Evolutionary conservation across 805 yeast species (phyloP).

Genomic region (Candida argentea): DNA sequence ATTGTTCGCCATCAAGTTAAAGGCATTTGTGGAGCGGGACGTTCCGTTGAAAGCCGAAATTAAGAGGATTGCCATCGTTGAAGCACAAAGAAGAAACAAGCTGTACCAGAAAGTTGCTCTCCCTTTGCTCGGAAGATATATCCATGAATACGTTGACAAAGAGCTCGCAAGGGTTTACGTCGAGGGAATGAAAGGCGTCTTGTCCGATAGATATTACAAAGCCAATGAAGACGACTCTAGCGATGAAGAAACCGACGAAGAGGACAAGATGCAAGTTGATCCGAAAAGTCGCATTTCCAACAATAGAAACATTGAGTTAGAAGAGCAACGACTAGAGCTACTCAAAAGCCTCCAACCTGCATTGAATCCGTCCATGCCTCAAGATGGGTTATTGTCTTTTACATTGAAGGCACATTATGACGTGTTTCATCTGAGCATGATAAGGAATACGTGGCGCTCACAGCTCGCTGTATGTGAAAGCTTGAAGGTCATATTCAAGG

Average conservation of each 20-base stretch:
- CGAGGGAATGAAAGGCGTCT: slow-evolving; percentile 20
- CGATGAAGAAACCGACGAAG: slow-evolving; percentile 22
- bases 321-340: slow-evolving; percentile 34
- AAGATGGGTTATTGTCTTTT: slow-evolving; percentile 14
- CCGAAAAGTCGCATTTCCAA: slow-evolving; percentile 20
- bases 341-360: slow-evolving; percentile 26
- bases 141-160: slow-evolving; percentile 25
- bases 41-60: slow-evolving; percentile 25
- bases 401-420: slow-evolving; percentile 14
- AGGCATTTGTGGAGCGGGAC: slow-evolving; percentile 16
- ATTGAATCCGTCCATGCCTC: slow-evolving; percentile 10
- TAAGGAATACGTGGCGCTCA: slow-evolving; percentile 52
- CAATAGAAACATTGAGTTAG: slow-evolving; percentile 34
- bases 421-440: slow-evolving; percentile 15
- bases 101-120: slow-evolving; percentile 52
- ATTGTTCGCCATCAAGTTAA: slow-evolving; percentile 39
- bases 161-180: slow-evolving; percentile 30
- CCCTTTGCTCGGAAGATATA: slow-evolving; percentile 41
- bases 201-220: slow-evolving; percentile 30
- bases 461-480: slow-evolving; percentile 27
- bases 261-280: slow-evolving; percentile 17
- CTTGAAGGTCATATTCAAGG: slow-evolving; percentile 3
- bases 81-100: slow-evolving; percentile 57
- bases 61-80: slow-evolving; percentile 39
- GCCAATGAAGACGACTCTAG: slow-evolving; percentile 21